Evolutionary conservation across 805 yeast genomes (phyloP).

Genomic region (Pichia deserticola): DNA sequence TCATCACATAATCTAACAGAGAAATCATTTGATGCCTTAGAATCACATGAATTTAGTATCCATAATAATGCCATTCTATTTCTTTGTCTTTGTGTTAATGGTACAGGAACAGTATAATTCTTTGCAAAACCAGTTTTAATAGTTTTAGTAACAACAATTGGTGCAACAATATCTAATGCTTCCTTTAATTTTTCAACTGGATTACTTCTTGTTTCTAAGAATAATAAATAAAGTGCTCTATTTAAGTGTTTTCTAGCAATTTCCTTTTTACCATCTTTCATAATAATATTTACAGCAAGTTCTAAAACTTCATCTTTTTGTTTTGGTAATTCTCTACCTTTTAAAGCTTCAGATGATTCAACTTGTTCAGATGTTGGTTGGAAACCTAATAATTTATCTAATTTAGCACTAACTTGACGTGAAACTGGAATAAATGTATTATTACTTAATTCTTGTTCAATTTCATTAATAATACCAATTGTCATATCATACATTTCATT

Average conservation of each 20-base stretch:
- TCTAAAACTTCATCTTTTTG: conserved; percentile 64
- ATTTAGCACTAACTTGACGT: conserved; percentile 11
- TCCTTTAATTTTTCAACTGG: conserved; percentile 72
- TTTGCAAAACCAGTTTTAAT: conserved; percentile 83
- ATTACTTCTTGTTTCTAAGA: conserved; percentile 63
- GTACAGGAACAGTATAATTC: conserved; percentile 71
- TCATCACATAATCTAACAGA: conserved; percentile 91
- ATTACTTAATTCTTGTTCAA: conserved; percentile 22
- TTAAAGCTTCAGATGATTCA: conserved; percentile 44
- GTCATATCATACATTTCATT: conserved; percentile 26
- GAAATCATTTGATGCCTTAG: conserved; percentile 72
- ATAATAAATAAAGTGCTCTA: conserved; percentile 74
- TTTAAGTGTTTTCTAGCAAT: conserved; percentile 66
- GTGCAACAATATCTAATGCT: conserved; percentile 75
- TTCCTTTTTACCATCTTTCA: conserved; percentile 87
- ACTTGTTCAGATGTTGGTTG: conserved; percentile 62
- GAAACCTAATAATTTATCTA: conserved; percentile 28
- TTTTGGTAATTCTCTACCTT: conserved; percentile 49
- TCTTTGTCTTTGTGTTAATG: conserved; percentile 76
- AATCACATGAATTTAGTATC: conserved; percentile 79
- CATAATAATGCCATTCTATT: conserved; percentile 81
- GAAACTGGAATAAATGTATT: conserved; percentile 18
- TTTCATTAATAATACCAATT: conserved; percentile 23
- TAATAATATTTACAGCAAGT: conserved; percentile 76
- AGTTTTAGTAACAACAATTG: conserved; percentile 70